Evolutionary conservation across 306 rosid genomes (phyloP), one percentile per base, ranked within the genome.

Genomic region (Comarum palustre): DNA sequence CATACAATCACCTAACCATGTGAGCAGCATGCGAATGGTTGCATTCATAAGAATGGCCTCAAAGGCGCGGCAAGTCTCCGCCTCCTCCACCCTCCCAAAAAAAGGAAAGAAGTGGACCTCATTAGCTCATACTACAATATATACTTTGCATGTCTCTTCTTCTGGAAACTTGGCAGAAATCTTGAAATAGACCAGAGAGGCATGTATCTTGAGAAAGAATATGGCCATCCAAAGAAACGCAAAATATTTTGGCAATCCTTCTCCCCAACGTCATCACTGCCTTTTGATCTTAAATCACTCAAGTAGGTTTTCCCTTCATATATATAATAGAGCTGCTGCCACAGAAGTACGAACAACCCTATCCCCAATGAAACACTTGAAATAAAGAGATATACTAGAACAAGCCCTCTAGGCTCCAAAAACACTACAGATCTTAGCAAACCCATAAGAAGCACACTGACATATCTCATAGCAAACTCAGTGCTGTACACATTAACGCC

Each of bases 271-370:
- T 61, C 82, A 50, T 74, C 83, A 46, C 75, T 79, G 39, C 43
- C 78, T 27, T 32, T 86, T 55, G 93, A 87, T 71, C 84, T 82
- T 20, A 90, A 66, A 75, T 86, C 81, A 73, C 82, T 84, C 78
- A 91, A 71, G 74, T 85, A 91, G 47, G 96, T 89, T 80, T 89
- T 84, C 17, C 97, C 97, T 76, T 85, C 84, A 25, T 91, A 94
- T 64, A 94, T 86, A 55, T 73, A 90, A 73, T 79, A 83, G 57
- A 94, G 96, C 72, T 94, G 99, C 86, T 94, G 96, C 93, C 97
- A 94, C 61, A 94, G 87, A 84, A 94, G 99, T 64, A 90, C 43
- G 29, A 78, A 68, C 75, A 94, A 71, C 60, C 99, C 99, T 50
- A 91, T 75, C 72, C 68, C 86, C 81, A 94, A 83, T 0, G 99